Conservation (phyloP, 176 grass and related monocot species). For the Microstegium vimineum region DNA sequence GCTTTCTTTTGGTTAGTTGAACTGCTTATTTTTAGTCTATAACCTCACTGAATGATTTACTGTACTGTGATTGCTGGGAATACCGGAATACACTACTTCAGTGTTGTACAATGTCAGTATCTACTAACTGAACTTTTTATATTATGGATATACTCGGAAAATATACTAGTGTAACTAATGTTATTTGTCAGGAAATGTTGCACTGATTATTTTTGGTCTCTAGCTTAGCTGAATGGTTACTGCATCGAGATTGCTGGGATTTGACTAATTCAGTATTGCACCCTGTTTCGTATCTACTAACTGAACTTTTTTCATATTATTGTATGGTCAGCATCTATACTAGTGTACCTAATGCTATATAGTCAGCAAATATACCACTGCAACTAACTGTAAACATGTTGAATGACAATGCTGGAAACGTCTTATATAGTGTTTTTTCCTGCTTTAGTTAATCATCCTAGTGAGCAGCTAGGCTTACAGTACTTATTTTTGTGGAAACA, state of each 20-base stretch:
- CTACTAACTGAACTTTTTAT: neutral
- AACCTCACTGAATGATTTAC: no score
- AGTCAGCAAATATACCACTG: neutral
- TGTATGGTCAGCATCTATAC: neutral
- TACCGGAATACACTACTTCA: neutral
- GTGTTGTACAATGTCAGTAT: neutral
- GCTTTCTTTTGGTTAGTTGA: no score
- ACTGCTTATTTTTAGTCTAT: no score
- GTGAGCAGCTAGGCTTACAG: neutral
- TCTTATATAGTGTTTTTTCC: neutral
- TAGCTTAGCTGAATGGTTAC: neutral
- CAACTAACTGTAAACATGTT: neutral
- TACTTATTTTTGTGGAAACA: slow-evolving; percentile 6
- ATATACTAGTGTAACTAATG: neutral
- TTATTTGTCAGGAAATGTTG: neutral
- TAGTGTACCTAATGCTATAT: no score
- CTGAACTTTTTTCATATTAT: neutral
- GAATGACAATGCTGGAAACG: neutral
- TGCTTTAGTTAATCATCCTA: neutral
- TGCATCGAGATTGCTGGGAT: neutral
- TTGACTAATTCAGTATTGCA: neutral
- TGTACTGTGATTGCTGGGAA: no score
- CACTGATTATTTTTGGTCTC: neutral
- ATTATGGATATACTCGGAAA: neutral
- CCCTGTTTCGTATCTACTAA: neutral